Conservation (phyloP, 1,284 basidiomycete species). For the Athelia sp. region DNA sequence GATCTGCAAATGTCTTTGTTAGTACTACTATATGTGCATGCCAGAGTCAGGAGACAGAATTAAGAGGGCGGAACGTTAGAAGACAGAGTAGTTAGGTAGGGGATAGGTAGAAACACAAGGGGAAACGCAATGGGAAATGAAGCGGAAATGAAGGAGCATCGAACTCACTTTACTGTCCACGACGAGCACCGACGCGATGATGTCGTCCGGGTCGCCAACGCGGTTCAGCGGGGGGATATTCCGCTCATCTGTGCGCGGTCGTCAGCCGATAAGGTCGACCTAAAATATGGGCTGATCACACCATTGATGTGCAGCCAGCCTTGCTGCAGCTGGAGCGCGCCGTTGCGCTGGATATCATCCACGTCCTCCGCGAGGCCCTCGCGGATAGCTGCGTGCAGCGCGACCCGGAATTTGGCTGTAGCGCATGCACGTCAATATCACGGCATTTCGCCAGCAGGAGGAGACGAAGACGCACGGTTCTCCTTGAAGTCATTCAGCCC, state of each 20-base stretch:
- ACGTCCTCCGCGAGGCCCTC: constrained; percentile 46
- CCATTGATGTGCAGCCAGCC: constrained; percentile 87
- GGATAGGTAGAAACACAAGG: not conserved
- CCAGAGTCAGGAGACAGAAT: not conserved
- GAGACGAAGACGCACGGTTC: constrained; percentile 44
- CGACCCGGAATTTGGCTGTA: constrained; percentile 50
- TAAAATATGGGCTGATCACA: constrained; percentile 20
- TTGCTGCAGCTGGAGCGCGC: constrained; percentile 55
- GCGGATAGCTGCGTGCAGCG: constrained; percentile 57
- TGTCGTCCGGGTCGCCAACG: constrained; percentile 77
- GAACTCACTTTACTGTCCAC: constrained; percentile 56
- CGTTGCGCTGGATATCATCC: constrained; percentile 63
- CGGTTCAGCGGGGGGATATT: constrained; percentile 68
- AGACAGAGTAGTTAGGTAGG: not conserved
- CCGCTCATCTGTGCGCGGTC: constrained; percentile 48
- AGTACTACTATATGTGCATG: not conserved
- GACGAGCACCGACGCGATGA: constrained; percentile 69
- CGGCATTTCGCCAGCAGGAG: not conserved
- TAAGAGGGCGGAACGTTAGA: no score
- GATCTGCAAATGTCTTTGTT: constrained; percentile 39
- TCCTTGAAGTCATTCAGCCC: constrained; percentile 65
- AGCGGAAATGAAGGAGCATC: not conserved
- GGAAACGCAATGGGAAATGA: not conserved
- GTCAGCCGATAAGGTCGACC: not conserved
- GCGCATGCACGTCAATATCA: not conserved